A percentile compares a stretch with the other conserved stretches of the same genome.
Evolutionary conservation across 129 eudicot species (phyloP).

Genomic region (Escallonia herrerae): DNA sequence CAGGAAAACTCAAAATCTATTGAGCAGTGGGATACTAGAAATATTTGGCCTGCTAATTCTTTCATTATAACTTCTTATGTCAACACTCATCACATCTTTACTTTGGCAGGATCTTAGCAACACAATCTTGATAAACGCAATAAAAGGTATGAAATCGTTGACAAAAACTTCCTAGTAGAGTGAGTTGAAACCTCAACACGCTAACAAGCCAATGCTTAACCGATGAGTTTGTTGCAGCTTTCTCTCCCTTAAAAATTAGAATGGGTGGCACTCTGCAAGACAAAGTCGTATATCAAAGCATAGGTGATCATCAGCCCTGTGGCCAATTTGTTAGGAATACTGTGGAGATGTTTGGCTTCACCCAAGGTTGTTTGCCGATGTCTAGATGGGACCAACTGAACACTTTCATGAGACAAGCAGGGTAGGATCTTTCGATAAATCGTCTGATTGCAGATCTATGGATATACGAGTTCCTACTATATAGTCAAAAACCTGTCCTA

Average conservation of each 20-base stretch:
- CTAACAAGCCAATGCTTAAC: neutral
- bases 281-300: constrained; percentile 51
- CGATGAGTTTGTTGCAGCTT: constrained; percentile 46
- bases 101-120: constrained; percentile 71
- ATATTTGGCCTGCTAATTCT: neutral
- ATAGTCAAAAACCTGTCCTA: no score
- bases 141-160: constrained; percentile 45
- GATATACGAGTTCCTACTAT: no score
- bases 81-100: constrained; percentile 7
- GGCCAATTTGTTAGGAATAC: constrained; percentile 25
- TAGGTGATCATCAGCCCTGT: constrained; percentile 39
- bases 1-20: neutral
- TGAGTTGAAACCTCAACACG: neutral
- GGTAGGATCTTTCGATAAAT: constrained; percentile 23
- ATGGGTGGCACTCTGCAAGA: constrained; percentile 92
- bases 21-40: neutral
- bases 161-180: neutral
- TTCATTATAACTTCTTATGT: neutral
- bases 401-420: constrained; percentile 50
- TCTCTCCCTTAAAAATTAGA: constrained; percentile 87
- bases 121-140: constrained; percentile 54
- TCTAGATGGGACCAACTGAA: constrained; percentile 85
- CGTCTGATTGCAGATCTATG: no score
- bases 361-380: constrained; percentile 68
- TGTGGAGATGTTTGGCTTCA: constrained; percentile 48